Base-by-base conservation (phyloP, 2,329 filamentous ascomycete genomes). In the Lomentospora prolificans region DNA sequence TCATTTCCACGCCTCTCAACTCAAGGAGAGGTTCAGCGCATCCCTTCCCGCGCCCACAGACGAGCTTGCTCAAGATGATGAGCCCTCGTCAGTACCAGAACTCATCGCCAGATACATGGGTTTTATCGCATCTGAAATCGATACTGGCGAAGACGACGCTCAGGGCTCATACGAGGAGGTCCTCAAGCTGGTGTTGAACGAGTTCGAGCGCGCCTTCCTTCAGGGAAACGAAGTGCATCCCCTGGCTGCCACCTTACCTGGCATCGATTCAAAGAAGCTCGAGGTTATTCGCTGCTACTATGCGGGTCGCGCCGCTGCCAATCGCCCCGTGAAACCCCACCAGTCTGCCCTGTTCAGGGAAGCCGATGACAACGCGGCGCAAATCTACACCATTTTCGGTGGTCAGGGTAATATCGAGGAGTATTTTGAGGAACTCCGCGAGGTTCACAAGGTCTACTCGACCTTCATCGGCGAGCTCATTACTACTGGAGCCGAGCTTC, bases 401-500 rank as follows among this genome's bases (percentile, higher is more conserved):
- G 94, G 94, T 5, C 94, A 99, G 70, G 94, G 94, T 64, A 99
- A 99, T 72, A 97, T 99, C 61, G 92, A 99, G 72, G 95, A 99
- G 74, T 99, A 99, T 74, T 99, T 99, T 66, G 92, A 99, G 63
- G 94, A 99, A 75, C 81, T 99, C 60, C 85, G 94, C 57, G 87
- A 95, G 69, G 82, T 97, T 57, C 92, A 92, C 75, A 84, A 79
- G 64, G 96, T 91, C 58, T 99, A 99, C 73, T 86, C 89, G 10
- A 87, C 87, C 27, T 95, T 99, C 62, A 84, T 96, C 4, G 87
- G 89, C 62, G 90, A 95, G 61, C 84, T 97, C 61, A 81, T 99
- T 65, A 79, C 80, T 27, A 81, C 84, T 24, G 86, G 90, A 6
- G 91, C 94, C 12, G 87, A 95, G 66, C 84, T 95, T 55, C 81